A percentile compares a stretch with the other conserved stretches of the same genome.
These are phyloP conservation scores for Phytophthora sansomeana DNA, from an alignment of 352 stramenopile species.

Conservation along the genomic window DNA sequence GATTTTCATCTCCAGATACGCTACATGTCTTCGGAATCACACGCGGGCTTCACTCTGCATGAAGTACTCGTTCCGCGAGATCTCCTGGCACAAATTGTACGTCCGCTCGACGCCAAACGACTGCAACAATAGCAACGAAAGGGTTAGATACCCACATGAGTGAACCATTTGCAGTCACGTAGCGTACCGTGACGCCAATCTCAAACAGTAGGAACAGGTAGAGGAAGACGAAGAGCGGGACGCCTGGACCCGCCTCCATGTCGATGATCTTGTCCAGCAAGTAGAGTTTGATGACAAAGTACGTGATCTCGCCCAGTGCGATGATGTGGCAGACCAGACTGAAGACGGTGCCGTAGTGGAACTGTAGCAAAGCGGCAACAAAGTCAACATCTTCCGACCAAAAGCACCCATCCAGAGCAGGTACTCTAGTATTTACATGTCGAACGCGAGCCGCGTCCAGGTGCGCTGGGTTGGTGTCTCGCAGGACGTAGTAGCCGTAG, in stretches of 20 bases:
- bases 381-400: not conserved
- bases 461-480: slow-evolving; percentile 52
- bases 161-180: too few species aligned
- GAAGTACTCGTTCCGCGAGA: slow-evolving; percentile 78
- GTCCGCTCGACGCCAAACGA: slow-evolving; percentile 59
- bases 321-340: slow-evolving; percentile 69
- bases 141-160: not conserved
- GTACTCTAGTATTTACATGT: slow-evolving; percentile 31
- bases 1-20: not conserved
- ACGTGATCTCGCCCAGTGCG: slow-evolving; percentile 61
- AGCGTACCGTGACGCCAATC: slow-evolving; percentile 67
- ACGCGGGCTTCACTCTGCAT: slow-evolving; percentile 42
- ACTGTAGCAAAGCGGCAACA: slow-evolving; percentile 39
- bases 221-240: slow-evolving; percentile 73
- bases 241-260: slow-evolving; percentile 38
- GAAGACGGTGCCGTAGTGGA: slow-evolving; percentile 59
- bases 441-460: slow-evolving; percentile 49
- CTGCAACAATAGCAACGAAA: slow-evolving; percentile 28
- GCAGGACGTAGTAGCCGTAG: slow-evolving; percentile 65
- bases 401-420: not conserved
- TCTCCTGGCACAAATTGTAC: slow-evolving; percentile 72
- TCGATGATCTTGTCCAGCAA: slow-evolving; percentile 65
- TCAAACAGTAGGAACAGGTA: slow-evolving; percentile 60
- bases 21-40: slow-evolving; percentile 17
- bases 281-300: slow-evolving; percentile 65